Base-by-base conservation (phyloP, 805 yeast genomes). In the Saccharomycopsis fibuligera region DNA sequence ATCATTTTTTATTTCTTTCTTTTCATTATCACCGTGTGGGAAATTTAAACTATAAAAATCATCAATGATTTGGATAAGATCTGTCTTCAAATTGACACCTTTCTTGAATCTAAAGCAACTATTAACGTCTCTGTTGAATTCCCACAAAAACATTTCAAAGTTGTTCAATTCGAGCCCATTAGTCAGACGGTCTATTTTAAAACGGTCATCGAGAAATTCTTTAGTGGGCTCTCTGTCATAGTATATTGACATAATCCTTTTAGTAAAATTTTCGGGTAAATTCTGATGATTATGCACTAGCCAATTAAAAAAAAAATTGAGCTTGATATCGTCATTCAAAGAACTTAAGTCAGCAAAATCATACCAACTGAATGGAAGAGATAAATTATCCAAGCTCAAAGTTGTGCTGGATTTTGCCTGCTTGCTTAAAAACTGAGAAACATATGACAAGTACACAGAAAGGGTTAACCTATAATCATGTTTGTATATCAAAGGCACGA, bases 331-430 rank as follows among this genome's bases (percentile, higher is more conserved):
- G 5, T 35, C 42, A 22, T 50, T 39, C 4, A 50, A 24, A 10
- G 47, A 30, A n/a, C 29, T n/a, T 16, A 50, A 41, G 27, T 50
- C 48, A 4, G 44, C 16, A 27, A 45, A 50, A 24, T 50, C 54
- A 24, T 50, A 50, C 54, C 54, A 50, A 23, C 45, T 47, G 47
- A 50, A 50, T 23, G 54, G 54, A 3, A 50, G 37, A n/a, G 5
- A 6, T 9, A 33, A 17, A 33, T 16, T 33, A 5, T 33, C 19
- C 37, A 33, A 33, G 17, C 17, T 16, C n/a, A 33, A 16, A 10
- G 39, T 6, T 9, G 9, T 16, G 14, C 17, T 16, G n/a, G n/a
- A n/a, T 9, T 33, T 17, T 5, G 14, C 19, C 6, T 6, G 9
- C 6, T 9, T 17, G 8, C n/a, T 33, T 5, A 33, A 9, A 33